Percentiles rank a stretch among this genome's conserved stretches.
phyloP scores from a whole-genome alignment of 176 grass and related monocot species.

The Raddia guianensis region DNA sequence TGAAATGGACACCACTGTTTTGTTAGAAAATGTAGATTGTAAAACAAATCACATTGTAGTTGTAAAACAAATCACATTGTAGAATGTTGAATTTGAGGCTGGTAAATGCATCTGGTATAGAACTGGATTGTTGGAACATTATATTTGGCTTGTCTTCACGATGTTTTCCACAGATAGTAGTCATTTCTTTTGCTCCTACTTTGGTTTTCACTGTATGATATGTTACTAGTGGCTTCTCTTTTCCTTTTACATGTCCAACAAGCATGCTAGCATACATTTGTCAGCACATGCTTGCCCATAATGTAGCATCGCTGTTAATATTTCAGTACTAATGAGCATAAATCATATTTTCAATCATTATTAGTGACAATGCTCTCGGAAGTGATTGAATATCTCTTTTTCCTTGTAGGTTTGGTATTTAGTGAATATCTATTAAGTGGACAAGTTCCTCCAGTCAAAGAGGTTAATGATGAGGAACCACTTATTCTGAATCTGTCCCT shows the following conservation, averaged over 20 bases:
- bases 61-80: not conserved
- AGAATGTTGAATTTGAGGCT: not conserved
- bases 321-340: not conserved
- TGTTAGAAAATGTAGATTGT: not conserved
- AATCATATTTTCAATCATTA: not conserved
- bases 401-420: slow-evolving; percentile 77
- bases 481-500: slow-evolving; percentile 62
- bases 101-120: not conserved
- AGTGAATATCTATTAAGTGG: slow-evolving; percentile 95
- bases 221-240: not conserved
- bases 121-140: not conserved
- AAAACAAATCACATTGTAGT: not conserved
- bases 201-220: not conserved
- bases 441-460: slow-evolving; percentile 86
- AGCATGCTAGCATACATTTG: not conserved
- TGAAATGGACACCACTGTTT: not conserved
- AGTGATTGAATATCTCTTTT: slow-evolving; percentile 10
- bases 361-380: slow-evolving; percentile 15
- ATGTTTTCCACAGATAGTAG: not conserved
- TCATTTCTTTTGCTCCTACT: not conserved
- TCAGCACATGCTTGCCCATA: not conserved
- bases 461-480: slow-evolving; percentile 88
- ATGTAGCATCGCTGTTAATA: not conserved
- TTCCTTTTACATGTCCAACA: not conserved
- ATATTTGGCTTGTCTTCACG: not conserved